Evolutionary conservation across 768 basidiomycete genomes (phyloP), one percentile per base, ranked within the genome.

Genomic region (Chalciporus pseudorubinellus): DNA sequence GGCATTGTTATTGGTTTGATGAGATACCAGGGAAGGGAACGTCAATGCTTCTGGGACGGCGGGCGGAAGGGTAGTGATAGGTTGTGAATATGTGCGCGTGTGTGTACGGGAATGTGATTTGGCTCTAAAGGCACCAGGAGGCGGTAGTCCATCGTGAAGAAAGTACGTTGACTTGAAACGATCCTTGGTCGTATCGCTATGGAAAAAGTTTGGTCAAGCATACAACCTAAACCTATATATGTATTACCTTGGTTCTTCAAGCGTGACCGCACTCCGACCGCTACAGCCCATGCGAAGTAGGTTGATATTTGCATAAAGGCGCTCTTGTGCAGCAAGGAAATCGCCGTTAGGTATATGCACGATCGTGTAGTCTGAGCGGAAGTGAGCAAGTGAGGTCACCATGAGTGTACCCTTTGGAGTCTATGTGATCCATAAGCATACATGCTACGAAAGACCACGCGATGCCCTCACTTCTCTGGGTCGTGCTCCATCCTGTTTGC

Each of bases 291-390:
- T 84, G n/a, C 91, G 80, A 39, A 90, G 76, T 19, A 93, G 76
- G 66, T 87, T 86, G 59, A 92, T 89, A 61, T 92, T 93, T 45
- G 84, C 77, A 67, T 87, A 89, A 26, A 93, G 78, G 56, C 81
- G 82, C 51, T 87, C 81, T 53, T 78, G 79, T 28, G 77, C 75
- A 34, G 77, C 75, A 18, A 79, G 74, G 68, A 84, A 88, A 66
- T 85, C 75, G 12, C 69, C 91, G 40, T 76, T 70, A 0, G 89
- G 89, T 46, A 93, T 82, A 52, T 80, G 84, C 28, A 92, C 86
- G 53, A 92, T 90, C 50, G 88, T 88, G 65, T 83, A 89, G 73
- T 92, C 90, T 2, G 89, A 91, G 49, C 87, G 87, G 65, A 93
- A 93, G 73, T 89, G 85, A 39, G 89, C 87, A 22, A 93, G 80